A percentile compares a stretch with the other conserved stretches of the same genome.
Conservation (phyloP, 176 grass and related monocot species). For the Avena insularis region DNA sequence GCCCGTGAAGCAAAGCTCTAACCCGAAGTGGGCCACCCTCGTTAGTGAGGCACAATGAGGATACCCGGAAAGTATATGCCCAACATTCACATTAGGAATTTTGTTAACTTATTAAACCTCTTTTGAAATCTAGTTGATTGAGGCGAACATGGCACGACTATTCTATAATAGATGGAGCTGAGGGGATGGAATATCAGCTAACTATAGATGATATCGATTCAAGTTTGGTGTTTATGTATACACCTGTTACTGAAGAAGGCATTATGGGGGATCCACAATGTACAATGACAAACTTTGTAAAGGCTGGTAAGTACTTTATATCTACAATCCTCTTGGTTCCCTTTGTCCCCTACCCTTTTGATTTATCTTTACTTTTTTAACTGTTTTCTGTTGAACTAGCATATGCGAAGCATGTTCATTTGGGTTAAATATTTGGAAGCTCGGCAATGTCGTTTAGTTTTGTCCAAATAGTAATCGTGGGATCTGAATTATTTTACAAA, state of each 20-base stretch:
- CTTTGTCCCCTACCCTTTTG: neutral
- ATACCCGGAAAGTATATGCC: no score
- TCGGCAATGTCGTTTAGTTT: conserved; percentile 21
- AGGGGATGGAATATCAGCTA: conserved; percentile 77
- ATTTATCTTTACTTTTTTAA: neutral
- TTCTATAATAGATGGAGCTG: conserved; percentile 77
- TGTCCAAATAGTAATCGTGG: neutral
- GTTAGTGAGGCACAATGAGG: no score
- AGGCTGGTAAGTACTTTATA: conserved; percentile 69
- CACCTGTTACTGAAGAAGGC: conserved; percentile 84
- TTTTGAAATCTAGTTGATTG: conserved; percentile 67
- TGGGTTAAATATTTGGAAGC: conserved; percentile 14
- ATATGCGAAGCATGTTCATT: conserved; percentile 1
- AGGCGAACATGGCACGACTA: conserved; percentile 73
- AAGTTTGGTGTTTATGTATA: conserved; percentile 92
- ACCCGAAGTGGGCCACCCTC: no score
- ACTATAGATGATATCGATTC: conserved; percentile 84
- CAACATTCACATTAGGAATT: neutral
- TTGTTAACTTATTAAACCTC: conserved; percentile 37
- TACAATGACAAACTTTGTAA: conserved; percentile 83
- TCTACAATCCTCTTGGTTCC: neutral
- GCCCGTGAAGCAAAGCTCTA: no score
- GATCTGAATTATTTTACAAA: conserved; percentile 19
- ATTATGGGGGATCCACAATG: conserved; percentile 80
- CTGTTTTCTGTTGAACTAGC: neutral